Evolutionary conservation across 2,329 filamentous ascomycete species (phyloP), one percentile per base, ranked within the genome.

Genomic region (Biscogniauxia sp.): DNA sequence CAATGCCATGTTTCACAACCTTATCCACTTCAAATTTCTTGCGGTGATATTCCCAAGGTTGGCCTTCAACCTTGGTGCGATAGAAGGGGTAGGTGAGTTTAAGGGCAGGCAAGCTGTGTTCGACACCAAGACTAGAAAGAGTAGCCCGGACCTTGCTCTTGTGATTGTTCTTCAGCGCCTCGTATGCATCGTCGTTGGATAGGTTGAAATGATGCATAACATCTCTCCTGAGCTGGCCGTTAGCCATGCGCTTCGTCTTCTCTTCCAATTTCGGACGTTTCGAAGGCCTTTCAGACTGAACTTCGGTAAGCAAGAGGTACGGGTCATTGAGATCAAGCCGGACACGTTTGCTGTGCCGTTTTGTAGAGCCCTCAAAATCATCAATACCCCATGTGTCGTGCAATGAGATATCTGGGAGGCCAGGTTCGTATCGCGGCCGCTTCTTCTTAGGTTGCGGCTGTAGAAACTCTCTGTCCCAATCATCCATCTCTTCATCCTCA

Each of bases 51-150:
- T 83, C 86, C 72, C 86, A 86, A 72, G 96, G 91, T 53, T 87
- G 85, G 77, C 77, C 90, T 26, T 87, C 84, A 20, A 97, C 81
- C 71, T 90, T 92, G 59, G 95, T 92, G 72, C 91, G 92, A 80
- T 98, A 99, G 80, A 97, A 98, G 49, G 95, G 95, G 86, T 92
- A 98, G 64, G 96, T 91, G 50, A 99, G 80, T 72, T 94, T 93
- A 70, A 94, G 82, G 11, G 95, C 95, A 17, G 95, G 94, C 81
- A 97, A 82, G 75, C 91, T 93, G 78, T 99, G 95, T 74, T 99
- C 95, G 51, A 99, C 88, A n/a, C 90, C 88, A 64, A 97, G 87
- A 71, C 93, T 94, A 53, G 93, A 92, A 62, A 99, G 85, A 1
- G 92, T 96, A 56, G 93, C 95, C 67, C 95, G 88, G 63, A 99